Conservation (phyloP, 345 rosid species). For the Jatropha curcas region DNA sequence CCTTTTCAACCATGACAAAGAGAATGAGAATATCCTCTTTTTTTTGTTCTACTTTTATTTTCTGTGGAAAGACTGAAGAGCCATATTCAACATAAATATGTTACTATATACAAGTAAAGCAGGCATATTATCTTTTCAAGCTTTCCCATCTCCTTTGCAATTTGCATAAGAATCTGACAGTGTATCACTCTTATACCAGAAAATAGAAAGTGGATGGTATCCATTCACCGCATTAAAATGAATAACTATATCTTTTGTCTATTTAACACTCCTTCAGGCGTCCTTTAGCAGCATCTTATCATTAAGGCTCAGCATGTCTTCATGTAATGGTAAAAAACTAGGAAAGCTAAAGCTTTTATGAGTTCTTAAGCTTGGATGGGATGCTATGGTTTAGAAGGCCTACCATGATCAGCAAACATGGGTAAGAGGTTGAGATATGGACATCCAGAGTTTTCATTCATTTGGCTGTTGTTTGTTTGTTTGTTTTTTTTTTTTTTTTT, state of each 20-base stretch:
- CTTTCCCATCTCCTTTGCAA: neutral
- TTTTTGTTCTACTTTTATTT: neutral
- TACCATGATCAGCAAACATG: neutral
- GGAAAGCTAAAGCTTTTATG: neutral
- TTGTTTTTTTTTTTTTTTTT: no score
- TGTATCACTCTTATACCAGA: neutral
- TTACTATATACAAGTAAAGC: neutral
- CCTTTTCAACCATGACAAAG: neutral
- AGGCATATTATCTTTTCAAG: slow-evolving; percentile 4
- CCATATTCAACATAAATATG: neutral
- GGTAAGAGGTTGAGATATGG: neutral
- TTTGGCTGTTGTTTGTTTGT: neutral
- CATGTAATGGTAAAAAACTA: neutral
- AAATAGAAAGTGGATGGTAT: neutral
- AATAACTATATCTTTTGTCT: neutral
- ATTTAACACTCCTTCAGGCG: neutral
- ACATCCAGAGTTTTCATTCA: neutral
- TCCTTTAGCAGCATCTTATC: neutral
- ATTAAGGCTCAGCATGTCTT: neutral
- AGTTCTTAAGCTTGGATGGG: neutral
- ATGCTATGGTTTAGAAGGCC: neutral
- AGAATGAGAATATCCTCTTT: neutral
- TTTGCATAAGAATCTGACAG: neutral
- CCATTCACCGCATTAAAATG: neutral
- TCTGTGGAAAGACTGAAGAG: neutral